A percentile compares a stretch with the other conserved stretches of the same genome.
Conservation (phyloP, 164 flowering plant genomes). For the Vitis rupestris region DNA sequence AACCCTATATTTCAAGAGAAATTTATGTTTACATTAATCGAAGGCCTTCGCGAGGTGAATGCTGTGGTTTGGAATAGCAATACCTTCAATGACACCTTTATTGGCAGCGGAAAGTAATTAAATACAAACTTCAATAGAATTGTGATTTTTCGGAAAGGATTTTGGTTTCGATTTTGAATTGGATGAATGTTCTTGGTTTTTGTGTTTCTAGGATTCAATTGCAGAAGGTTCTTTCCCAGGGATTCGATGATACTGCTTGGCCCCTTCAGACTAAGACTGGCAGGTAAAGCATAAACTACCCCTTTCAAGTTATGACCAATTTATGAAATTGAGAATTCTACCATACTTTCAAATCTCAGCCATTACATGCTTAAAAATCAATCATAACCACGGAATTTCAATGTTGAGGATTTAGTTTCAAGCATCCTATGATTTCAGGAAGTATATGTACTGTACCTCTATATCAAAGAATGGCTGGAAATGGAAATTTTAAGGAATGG, state of each 20-base stretch:
- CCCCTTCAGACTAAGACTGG: conserved; percentile 66
- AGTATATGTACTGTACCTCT: too few relatives aligned
- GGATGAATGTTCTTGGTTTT: neutral
- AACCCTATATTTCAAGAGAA: conserved; percentile 88
- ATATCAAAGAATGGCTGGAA: too few relatives aligned
- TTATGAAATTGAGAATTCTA: too few relatives aligned
- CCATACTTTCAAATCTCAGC: too few relatives aligned
- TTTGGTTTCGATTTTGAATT: conserved; percentile 6
- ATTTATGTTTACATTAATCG: conserved; percentile 61
- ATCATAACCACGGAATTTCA: too few relatives aligned
- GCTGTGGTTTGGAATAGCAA: conserved; percentile 86
- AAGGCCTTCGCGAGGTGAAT: conserved; percentile 69
- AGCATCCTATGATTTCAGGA: too few relatives aligned
- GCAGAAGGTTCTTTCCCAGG: conserved; percentile 70
- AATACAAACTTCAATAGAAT: neutral
- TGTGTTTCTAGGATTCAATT: conserved; percentile 59
- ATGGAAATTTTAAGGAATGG: too few relatives aligned
- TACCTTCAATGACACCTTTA: conserved; percentile 70
- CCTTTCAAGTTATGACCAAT: neutral
- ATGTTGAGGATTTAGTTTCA: too few relatives aligned
- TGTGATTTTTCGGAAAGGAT: neutral
- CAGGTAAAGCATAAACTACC: conserved; percentile 32
- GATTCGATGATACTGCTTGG: conserved; percentile 80
- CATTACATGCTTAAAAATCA: too few relatives aligned
- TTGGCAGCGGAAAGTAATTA: conserved; percentile 80